phyloP scores from a whole-genome alignment of 306 rosid species.

The Mimosa bimucronata region DNA sequence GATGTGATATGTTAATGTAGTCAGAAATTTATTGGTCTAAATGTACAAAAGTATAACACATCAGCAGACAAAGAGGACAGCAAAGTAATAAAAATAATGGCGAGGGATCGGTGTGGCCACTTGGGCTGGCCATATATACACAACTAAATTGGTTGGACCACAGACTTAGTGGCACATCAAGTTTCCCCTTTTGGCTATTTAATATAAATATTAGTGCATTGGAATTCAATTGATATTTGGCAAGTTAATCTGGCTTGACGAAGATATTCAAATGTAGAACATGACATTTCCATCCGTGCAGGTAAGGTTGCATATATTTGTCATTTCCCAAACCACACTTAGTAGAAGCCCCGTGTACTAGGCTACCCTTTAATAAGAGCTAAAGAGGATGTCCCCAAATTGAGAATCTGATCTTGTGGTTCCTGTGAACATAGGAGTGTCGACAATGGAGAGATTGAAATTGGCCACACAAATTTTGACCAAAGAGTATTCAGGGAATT shows the following conservation, averaged over 20 bases:
- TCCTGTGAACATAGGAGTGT: neutral
- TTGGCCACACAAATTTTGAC: neutral
- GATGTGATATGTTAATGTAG: neutral
- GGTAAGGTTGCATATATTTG: too few species aligned
- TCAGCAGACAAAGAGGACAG: constrained; percentile 14
- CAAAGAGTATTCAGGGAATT: neutral
- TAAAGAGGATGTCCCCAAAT: neutral
- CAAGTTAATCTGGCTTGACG: too few species aligned
- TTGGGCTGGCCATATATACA: neutral
- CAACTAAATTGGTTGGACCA: neutral
- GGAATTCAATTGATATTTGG: constrained; percentile 42
- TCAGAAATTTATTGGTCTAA: neutral
- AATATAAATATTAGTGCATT: constrained; percentile 12
- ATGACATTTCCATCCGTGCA: too few species aligned
- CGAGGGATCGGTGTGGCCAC: neutral
- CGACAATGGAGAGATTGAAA: neutral
- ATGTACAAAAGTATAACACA: constrained; percentile 36
- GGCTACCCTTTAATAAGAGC: neutral
- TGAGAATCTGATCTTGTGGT: constrained; percentile 2
- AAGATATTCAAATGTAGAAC: too few species aligned
- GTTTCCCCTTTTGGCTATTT: constrained; percentile 30
- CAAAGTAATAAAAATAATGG: neutral
- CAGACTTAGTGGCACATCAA: constrained; percentile 16
- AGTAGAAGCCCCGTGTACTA: too few species aligned
- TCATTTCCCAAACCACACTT: too few species aligned